phyloP scores from a whole-genome alignment of 2,329 filamentous ascomycete genomes.

The Verruconis gallopava region DNA sequence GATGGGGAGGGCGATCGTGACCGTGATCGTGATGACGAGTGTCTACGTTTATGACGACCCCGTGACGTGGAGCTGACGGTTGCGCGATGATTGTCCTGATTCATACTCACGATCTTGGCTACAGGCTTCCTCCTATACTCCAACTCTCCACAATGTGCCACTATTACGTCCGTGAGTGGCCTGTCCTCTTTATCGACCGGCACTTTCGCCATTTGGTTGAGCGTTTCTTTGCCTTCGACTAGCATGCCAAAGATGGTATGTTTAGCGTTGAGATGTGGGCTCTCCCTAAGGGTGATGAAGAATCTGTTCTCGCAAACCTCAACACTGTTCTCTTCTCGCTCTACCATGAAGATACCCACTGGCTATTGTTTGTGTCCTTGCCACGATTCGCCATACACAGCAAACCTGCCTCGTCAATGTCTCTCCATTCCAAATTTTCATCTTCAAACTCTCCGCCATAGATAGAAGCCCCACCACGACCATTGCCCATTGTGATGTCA shows the following conservation, averaged over 20 bases:
- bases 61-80: conserved; percentile 7
- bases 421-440: conserved; percentile 29
- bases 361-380: conserved; percentile 28
- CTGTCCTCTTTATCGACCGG: conserved; percentile 25
- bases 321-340: not conserved
- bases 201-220: conserved; percentile 24
- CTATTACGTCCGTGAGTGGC: conserved; percentile 23
- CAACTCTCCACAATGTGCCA: conserved; percentile 27
- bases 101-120: conserved; percentile 6
- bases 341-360: conserved; percentile 16
- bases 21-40: conserved; percentile 6
- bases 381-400: conserved; percentile 30
- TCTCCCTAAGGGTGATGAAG: conserved; percentile 29
- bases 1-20: conserved; percentile 16
- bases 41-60: conserved; percentile 11
- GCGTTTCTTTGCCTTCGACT: conserved; percentile 23
- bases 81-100: no score
- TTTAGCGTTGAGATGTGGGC: conserved; percentile 27
- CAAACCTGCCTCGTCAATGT: conserved; percentile 27
- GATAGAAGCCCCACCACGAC: conserved; percentile 28
- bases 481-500: conserved; percentile 28
- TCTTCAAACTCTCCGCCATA: conserved; percentile 29
- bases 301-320: conserved; percentile 17
- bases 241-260: conserved; percentile 30
- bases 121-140: conserved; percentile 21